Percentiles rank a stretch among this genome's conserved stretches.
phyloP scores from a whole-genome alignment of 2,329 filamentous ascomycete genomes.

The Claviceps paspali region DNA sequence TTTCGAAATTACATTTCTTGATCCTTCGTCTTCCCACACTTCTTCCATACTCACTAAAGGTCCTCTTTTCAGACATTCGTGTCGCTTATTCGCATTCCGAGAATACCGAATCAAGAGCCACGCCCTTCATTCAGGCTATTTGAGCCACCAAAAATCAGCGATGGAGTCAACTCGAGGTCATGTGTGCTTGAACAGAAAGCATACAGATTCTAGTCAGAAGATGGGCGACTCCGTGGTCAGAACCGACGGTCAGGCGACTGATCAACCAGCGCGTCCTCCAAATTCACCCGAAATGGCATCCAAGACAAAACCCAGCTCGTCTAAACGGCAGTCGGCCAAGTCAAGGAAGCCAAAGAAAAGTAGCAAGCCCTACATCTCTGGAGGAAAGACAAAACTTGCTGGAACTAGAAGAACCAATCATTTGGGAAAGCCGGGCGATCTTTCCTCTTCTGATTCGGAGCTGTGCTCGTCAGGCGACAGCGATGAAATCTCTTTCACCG shows the following conservation, averaged over 20 bases:
- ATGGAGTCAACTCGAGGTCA: conserved; percentile 1
- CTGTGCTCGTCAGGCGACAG: background rate
- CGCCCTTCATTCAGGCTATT: background rate
- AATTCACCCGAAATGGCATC: background rate
- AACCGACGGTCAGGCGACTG: background rate
- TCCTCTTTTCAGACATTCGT: background rate
- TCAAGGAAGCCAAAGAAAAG: background rate
- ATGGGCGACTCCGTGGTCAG: background rate
- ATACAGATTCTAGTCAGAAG: background rate
- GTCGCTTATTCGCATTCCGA: background rate
- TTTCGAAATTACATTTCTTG: background rate
- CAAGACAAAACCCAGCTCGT: background rate
- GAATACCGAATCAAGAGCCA: background rate
- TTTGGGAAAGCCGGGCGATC: background rate
- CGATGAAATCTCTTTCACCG: background rate
- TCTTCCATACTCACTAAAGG: background rate
- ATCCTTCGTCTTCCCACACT: too few relatives aligned
- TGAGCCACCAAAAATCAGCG: background rate
- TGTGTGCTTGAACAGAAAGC: background rate
- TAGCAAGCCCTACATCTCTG: background rate
- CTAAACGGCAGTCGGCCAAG: background rate
- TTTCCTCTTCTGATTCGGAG: conserved; percentile 1
- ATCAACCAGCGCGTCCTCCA: background rate
- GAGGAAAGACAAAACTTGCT: background rate
- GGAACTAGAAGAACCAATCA: background rate